Percentiles rank a stretch among this genome's conserved stretches.
Conservation (phyloP, 2,329 filamentous ascomycete genomes). For the Alternaria dauci region DNA sequence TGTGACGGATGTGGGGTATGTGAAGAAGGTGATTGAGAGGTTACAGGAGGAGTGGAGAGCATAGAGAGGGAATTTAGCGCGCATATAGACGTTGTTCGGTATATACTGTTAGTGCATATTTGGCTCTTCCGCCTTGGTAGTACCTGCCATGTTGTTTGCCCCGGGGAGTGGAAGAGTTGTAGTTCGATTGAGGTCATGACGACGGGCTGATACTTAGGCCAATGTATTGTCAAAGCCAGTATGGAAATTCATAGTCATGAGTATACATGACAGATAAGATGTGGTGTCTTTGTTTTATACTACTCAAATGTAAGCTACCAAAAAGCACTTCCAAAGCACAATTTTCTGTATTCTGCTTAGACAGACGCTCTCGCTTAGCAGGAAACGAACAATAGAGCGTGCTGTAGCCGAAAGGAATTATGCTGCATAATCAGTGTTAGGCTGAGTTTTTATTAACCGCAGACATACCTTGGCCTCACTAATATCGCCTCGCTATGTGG, state of each 20-base stretch:
- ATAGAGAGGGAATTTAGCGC: background rate
- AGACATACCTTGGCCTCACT: too few species aligned
- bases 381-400: background rate
- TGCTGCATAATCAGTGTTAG: background rate
- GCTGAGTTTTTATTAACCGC: background rate
- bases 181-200: background rate
- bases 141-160: background rate
- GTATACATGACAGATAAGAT: fast-evolving
- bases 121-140: too few species aligned
- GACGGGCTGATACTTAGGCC: background rate
- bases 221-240: background rate
- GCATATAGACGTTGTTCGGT: background rate
- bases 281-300: background rate
- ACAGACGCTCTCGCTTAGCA: too few species aligned
- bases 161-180: background rate
- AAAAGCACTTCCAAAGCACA: background rate
- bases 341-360: background rate
- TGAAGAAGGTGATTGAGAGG: slow-evolving; percentile 26
- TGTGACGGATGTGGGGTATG: slow-evolving; percentile 24
- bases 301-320: too few species aligned
- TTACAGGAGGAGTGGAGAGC: slow-evolving; percentile 21
- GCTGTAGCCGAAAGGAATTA: background rate
- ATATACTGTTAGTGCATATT: too few species aligned
- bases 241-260: background rate
- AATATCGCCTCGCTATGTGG: too few species aligned